Evolutionary conservation across 495 filamentous ascomycete genomes (phyloP).

Genomic region (Sphaerosporella brunnea): DNA sequence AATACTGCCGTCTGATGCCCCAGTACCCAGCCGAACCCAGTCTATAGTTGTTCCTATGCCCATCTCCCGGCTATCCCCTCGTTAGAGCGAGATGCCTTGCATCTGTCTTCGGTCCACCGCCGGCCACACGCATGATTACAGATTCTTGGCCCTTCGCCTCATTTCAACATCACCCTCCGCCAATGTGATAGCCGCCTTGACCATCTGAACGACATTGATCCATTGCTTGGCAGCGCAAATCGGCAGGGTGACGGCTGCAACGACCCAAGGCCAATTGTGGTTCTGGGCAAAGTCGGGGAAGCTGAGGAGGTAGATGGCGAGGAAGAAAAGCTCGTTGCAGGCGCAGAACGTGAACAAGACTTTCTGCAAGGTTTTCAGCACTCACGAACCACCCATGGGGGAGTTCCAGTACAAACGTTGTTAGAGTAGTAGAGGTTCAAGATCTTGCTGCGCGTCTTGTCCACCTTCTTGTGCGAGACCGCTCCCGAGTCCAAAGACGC

Average conservation of each 20-base stretch:
- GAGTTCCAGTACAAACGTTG: constrained; percentile 42
- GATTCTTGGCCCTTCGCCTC: constrained; percentile 28
- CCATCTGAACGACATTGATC: constrained; percentile 83
- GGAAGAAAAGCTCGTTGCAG: constrained; percentile 90
- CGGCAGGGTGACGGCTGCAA: constrained; percentile 63
- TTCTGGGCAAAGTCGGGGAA: constrained; percentile 64
- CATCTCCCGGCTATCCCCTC: neutral
- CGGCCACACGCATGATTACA: neutral
- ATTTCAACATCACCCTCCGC: constrained; percentile 64
- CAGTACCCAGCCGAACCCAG: neutral
- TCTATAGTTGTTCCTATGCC: neutral
- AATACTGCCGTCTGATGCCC: neutral
- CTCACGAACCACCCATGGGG: too few relatives aligned
- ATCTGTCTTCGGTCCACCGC: neutral
- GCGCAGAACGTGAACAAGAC: constrained; percentile 84
- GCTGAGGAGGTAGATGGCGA: constrained; percentile 90
- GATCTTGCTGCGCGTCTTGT: constrained; percentile 56
- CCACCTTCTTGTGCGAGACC: constrained; percentile 72
- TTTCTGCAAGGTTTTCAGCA: too few relatives aligned
- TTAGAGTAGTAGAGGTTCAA: constrained; percentile 94
- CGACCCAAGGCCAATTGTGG: constrained; percentile 69
- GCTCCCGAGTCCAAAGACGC: constrained; percentile 25
- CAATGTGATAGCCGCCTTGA: constrained; percentile 83
- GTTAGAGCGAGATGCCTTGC: neutral
- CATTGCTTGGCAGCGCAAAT: constrained; percentile 83